A percentile compares a stretch with the other conserved stretches of the same genome.
Conservation (phyloP, 768 basidiomycete species). For the Leccinum disarticulatum region DNA sequence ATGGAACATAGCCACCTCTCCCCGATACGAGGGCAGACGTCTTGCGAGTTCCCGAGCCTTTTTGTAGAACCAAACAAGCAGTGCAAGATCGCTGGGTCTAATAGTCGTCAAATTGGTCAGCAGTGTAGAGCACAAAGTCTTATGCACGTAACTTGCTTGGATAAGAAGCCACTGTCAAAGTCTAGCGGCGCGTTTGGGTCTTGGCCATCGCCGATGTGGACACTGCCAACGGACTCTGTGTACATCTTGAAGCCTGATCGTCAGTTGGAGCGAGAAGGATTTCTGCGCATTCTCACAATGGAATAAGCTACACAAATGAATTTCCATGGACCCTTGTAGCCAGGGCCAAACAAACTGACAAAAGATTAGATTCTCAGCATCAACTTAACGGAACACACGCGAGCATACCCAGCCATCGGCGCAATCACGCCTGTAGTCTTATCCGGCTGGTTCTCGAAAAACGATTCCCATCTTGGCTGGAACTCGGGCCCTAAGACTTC, state of each 20-base stretch:
- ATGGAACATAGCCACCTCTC: conserved; percentile 6
- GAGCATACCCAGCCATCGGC: neutral
- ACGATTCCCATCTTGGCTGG: neutral
- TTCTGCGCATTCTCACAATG: neutral
- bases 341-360: neutral
- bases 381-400: neutral
- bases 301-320: neutral
- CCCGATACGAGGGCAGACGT: conserved; percentile 40
- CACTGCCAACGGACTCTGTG: conserved; percentile 43
- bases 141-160: conserved; percentile 33
- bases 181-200: conserved; percentile 41
- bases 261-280: conserved; percentile 18
- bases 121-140: neutral
- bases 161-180: conserved; percentile 47
- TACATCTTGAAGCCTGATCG: conserved; percentile 29
- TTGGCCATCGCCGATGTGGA: conserved; percentile 44
- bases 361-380: neutral
- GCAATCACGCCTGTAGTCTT: neutral
- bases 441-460: neutral
- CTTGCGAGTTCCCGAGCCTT: conserved; percentile 50
- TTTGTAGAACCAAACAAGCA: conserved; percentile 55
- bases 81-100: conserved; percentile 37
- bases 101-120: neutral
- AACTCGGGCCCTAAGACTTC: neutral
- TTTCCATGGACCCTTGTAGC: neutral